These are phyloP conservation scores for Ochromonadaceae sp. DNA, from an alignment of 352 stramenopile genomes.

Conservation along the genomic window DNA sequence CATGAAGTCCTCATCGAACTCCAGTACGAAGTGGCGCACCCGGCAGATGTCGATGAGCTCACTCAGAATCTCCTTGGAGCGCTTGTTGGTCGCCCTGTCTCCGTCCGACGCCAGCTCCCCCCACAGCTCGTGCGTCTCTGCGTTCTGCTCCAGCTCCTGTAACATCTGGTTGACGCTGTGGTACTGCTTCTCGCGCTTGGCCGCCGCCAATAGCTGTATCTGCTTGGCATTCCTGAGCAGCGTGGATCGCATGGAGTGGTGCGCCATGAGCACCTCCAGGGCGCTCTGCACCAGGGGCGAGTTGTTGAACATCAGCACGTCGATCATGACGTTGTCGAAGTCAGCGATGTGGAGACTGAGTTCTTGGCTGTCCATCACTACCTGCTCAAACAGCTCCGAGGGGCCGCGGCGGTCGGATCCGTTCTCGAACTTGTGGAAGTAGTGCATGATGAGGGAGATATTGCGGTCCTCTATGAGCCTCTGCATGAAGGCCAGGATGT, in stretches of 20 bases:
- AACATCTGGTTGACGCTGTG: constrained; percentile 15
- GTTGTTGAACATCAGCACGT: constrained; percentile 28
- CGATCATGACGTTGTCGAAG: constrained; percentile 26
- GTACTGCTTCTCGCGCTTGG: constrained; percentile 21
- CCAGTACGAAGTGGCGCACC: not conserved
- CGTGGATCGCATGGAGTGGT: constrained; percentile 16
- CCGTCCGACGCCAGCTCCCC: constrained; percentile 17
- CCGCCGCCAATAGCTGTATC: constrained; percentile 21
- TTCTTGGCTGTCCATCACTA: constrained; percentile 2
- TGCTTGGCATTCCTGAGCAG: constrained; percentile 22
- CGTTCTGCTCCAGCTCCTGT: constrained; percentile 19
- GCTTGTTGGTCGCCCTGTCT: constrained; percentile 19
- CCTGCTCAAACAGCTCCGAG: constrained; percentile 3
- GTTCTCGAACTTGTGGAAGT: not conserved
- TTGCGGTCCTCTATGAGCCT: constrained; percentile 22
- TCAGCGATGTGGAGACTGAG: constrained; percentile 13
- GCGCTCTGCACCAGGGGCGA: constrained; percentile 22
- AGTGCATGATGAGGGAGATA: constrained; percentile 2
- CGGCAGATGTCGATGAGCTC: constrained; percentile 23
- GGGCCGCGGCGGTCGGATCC: not conserved
- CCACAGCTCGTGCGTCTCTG: constrained; percentile 29
- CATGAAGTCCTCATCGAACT: constrained; percentile 12
- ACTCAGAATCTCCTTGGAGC: constrained; percentile 21
- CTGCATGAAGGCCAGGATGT: constrained; percentile 20
- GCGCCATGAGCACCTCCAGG: constrained; percentile 26